Evolutionary conservation across 2,329 filamentous ascomycete species (phyloP), one percentile per base, ranked within the genome.

Genomic region (Ophiosphaerella narmari): DNA sequence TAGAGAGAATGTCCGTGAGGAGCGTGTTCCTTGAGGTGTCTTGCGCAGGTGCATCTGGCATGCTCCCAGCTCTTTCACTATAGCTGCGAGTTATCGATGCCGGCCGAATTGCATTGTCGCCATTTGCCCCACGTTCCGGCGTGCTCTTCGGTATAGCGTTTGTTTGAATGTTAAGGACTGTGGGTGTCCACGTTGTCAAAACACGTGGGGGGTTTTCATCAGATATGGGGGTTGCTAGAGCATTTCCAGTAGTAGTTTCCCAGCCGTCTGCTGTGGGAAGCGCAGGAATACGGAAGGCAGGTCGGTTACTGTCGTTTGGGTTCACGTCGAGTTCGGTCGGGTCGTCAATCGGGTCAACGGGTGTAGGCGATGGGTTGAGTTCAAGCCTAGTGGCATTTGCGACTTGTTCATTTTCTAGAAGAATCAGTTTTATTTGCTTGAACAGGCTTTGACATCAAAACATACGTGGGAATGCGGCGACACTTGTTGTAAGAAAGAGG

Each of bases 1-100:
- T 43, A 8, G 54, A 58, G 36, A 67, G 45, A 34, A 67, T 60
- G 13, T 55, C 46, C 7, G 48, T 18, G 8, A 67, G 37, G 7
- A 67, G 52, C 26, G 45, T 52, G 32, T 52, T 52, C 13, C 47
- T 50, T 34, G 48, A 21, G 6, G 55, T 48, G 23, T 39, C 39
- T 35, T 47, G 52, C 3, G 40, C 12, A 6, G 29, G n/a, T 26
- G 21, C 42, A 33, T 18, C 39, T 8, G 39, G 26, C 8, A 11
- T 24, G 7, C 31, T 32, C 14, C 12, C 32, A 2, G 18, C 16
- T 3, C 16, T 13, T 13, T 21, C 18, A 26, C 33, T 41, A 38
- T 36, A 9, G 33, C 43, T 18, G 39, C 24, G 11, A n/a, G 11
- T n/a, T 29, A 32, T 18, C 14, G 36, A 23, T 23, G 36, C 36